Percentiles rank a stretch among this genome's conserved stretches.
phyloP scores from a whole-genome alignment of 139 green algal species.

The Parachlorella kessleri region DNA sequence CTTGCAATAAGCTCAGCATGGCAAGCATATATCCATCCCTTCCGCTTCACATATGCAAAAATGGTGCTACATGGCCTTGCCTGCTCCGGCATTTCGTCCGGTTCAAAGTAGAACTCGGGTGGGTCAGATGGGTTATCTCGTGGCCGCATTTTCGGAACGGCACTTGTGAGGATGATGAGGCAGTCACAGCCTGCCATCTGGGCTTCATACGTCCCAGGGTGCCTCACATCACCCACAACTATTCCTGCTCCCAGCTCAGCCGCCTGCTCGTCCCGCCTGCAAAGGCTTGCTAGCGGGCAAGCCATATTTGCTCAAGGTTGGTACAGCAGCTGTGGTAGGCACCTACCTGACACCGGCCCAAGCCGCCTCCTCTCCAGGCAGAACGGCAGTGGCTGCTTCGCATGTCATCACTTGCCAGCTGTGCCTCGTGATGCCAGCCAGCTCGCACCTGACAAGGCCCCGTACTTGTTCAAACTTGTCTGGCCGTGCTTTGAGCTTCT shows the following conservation, averaged over 20 bases:
- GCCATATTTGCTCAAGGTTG: too few relatives aligned
- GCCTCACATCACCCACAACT: neutral
- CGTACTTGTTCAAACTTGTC: neutral
- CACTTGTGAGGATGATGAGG: conserved; percentile 20
- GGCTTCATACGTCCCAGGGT: neutral
- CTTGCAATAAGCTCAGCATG: too few relatives aligned
- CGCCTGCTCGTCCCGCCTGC: conserved; percentile 25
- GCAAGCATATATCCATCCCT: too few relatives aligned
- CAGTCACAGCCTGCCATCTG: neutral
- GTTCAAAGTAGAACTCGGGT: conserved; percentile 46
- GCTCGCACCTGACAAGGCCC: conserved; percentile 8
- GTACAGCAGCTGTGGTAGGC: too few relatives aligned
- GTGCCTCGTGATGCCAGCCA: neutral
- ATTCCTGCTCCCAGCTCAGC: neutral
- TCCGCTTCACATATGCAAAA: too few relatives aligned
- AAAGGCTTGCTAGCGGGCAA: too few relatives aligned
- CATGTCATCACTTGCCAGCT: neutral
- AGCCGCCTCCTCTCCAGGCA: too few relatives aligned
- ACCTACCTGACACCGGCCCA: too few relatives aligned
- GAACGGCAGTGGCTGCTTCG: neutral
- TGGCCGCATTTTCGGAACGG: conserved; percentile 26
- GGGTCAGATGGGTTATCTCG: conserved; percentile 21
- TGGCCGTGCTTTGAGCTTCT: conserved; percentile 1
- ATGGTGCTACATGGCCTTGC: too few relatives aligned
- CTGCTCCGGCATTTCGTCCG: conserved; percentile 37